Base-by-base conservation (phyloP, 306 rosid species). In the Vigna trinervia region DNA sequence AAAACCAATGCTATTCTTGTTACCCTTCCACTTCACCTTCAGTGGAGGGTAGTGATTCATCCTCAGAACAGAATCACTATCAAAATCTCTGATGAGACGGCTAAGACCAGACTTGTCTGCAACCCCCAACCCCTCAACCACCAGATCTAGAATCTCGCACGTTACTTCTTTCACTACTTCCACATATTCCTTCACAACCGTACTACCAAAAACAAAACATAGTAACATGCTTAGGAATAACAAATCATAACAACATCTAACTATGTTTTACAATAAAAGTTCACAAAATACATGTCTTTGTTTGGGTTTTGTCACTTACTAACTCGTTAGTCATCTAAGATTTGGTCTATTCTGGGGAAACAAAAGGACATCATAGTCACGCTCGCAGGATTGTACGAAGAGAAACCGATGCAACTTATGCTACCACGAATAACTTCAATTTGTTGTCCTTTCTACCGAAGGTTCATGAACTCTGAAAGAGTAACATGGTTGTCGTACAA, bases 1-100 rank as follows among this genome's bases (percentile, higher is more conserved):
- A 76, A 95, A 95, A 3, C 99, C 99, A 36, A 95, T 69, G 47
- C 56, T 82, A 26, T 76, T 83, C 43, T 81, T 69, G 50, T 56
- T 70, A 38, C 59, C 74, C 46, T 87, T 59, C 34, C 32, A 5
- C 11, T 59, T 60, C 67, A 5, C 48, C 0, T 76, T 58, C 45
- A 78, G 52, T 0, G 91, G 77, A 70, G 97, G 97, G 76, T 95
- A 95, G 92, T 95, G 96, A 81, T 95, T 95, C 71, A 95, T 83
- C 84, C 99, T 86, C 1, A 92, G 81, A 57, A 92, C 76, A 1
- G 96, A 95, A 81, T 95, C 99, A 61, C 88, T 78, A 0, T 89
- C 70, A 1, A 79, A 89, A 80, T 92, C 94, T 74, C 84, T 89
- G 85, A 92, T 90, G 7, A 92, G 58, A 47, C 77, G 84, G 76